Conservation (phyloP, 2,329 filamentous ascomycete species). For the Trichoderma breve region DNA sequence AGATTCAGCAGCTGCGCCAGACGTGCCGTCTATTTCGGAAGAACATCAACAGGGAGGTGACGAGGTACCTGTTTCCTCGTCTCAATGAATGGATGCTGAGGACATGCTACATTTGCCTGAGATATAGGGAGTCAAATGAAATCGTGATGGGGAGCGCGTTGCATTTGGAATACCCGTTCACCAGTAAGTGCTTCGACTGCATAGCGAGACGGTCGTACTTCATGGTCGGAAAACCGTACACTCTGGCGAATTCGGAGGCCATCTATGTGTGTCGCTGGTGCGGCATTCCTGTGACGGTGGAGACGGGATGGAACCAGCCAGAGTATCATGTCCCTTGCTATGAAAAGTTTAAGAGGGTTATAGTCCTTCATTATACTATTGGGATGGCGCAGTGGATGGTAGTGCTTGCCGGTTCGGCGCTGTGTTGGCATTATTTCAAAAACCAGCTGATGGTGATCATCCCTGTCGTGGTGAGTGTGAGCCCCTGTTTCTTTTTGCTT, state of each 20-base stretch:
- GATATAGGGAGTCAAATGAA: constrained; percentile 32
- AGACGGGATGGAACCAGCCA: constrained; percentile 33
- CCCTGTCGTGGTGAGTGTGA: constrained; percentile 36
- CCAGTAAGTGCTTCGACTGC: constrained; percentile 42
- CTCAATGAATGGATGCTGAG: constrained; percentile 33
- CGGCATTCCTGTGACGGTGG: constrained; percentile 34
- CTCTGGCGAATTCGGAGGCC: constrained; percentile 34
- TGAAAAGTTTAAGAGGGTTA: constrained; percentile 36
- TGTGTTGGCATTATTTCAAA: constrained; percentile 41
- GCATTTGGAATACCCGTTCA: constrained; percentile 38
- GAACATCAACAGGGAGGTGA: constrained; percentile 35
- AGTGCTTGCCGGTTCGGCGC: constrained; percentile 35
- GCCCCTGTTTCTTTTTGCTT: not conserved
- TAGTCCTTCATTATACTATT: constrained; percentile 39
- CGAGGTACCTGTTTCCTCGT: constrained; percentile 39
- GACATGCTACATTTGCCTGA: constrained; percentile 43
- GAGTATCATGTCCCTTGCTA: constrained; percentile 44
- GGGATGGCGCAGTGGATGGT: constrained; percentile 40
- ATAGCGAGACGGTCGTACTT: constrained; percentile 36
- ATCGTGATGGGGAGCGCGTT: constrained; percentile 35
- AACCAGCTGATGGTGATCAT: constrained; percentile 31
- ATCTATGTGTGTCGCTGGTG: constrained; percentile 47
- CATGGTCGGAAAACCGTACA: constrained; percentile 38
- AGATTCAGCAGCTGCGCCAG: constrained; percentile 42
- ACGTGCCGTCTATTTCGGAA: constrained; percentile 40